Percentiles rank a stretch among this genome's conserved stretches.
These are phyloP conservation scores for Colletotrichum zoysiae DNA, from an alignment of 2,329 filamentous ascomycete species.

Conservation along the genomic window DNA sequence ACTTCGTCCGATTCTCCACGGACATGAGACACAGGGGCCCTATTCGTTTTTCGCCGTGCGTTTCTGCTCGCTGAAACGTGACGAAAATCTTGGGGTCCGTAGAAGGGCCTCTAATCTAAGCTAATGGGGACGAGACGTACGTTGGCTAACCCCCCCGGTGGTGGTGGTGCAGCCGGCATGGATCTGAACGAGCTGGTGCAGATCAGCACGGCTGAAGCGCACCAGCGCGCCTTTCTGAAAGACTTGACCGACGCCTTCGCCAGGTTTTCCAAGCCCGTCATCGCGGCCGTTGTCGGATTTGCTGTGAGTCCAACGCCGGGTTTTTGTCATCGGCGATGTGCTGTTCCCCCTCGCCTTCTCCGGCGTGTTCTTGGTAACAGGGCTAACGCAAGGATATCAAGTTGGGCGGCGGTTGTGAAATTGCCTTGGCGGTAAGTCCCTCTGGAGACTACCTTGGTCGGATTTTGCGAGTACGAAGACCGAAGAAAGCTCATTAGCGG, in stretches of 20 bases:
- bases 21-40: conserved; percentile 28
- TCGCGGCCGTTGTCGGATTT: conserved; percentile 64
- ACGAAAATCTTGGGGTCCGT: conserved; percentile 7
- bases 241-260: conserved; percentile 56
- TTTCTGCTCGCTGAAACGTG: conserved; percentile 32
- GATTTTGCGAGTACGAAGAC: conserved; percentile 6
- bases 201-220: conserved; percentile 45
- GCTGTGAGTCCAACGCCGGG: conserved; percentile 55
- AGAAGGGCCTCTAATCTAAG: conserved; percentile 22
- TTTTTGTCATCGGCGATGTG: neutral
- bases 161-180: conserved; percentile 40
- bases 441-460: neutral
- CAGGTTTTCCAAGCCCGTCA: conserved; percentile 58
- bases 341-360: neutral
- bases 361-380: neutral
- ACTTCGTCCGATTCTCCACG: conserved; percentile 37
- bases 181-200: conserved; percentile 44
- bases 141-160: conserved; percentile 27
- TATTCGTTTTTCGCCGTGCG: neutral
- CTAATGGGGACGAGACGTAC: conserved; percentile 11
- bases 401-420: conserved; percentile 65
- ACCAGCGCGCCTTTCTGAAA: conserved; percentile 48
- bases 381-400: conserved; percentile 17
- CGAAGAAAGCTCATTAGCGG: conserved; percentile 11
- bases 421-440: conserved; percentile 57